Evolutionary conservation across 768 basidiomycete genomes (phyloP).

Genomic region (Tubosaeta sp.): DNA sequence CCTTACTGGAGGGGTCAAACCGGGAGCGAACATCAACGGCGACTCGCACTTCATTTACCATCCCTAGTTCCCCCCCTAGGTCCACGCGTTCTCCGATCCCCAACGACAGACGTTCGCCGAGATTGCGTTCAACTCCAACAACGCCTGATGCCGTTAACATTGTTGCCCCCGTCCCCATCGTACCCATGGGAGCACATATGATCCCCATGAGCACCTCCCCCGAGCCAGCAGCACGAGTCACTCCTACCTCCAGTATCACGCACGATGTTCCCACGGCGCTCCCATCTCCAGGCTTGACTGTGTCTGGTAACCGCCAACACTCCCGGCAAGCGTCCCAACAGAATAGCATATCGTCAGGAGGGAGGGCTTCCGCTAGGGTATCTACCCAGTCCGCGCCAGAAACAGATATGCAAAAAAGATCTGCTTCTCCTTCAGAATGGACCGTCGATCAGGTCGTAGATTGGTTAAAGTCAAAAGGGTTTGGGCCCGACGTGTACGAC

Average conservation of each 20-base stretch:
- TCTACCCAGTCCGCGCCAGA: conserved; percentile 20
- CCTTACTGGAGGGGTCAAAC: conserved; percentile 9
- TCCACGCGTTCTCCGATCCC: conserved; percentile 19
- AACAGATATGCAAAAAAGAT: conserved; percentile 27
- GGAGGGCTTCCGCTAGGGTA: conserved; percentile 20
- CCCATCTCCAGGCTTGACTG: conserved; percentile 29
- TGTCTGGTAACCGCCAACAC: conserved; percentile 21
- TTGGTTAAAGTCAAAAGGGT: conserved; percentile 82
- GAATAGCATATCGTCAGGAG: conserved; percentile 34
- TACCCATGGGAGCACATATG: conserved; percentile 13
- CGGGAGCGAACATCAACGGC: conserved; percentile 14
- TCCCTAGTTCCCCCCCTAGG: conserved; percentile 13
- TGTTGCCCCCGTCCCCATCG: conserved; percentile 21
- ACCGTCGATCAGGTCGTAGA: conserved; percentile 81
- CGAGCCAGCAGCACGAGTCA: conserved; percentile 17
- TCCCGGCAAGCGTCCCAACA: conserved; percentile 38
- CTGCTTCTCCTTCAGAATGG: conserved; percentile 69
- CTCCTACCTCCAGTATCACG: conserved; percentile 21
- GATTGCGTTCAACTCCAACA: conserved; percentile 22
- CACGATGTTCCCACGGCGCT: conserved; percentile 28
- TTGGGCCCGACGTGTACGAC: conserved; percentile 75
- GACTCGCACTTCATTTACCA: conserved; percentile 13
- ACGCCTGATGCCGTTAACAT: conserved; percentile 25
- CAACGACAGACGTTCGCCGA: conserved; percentile 19
- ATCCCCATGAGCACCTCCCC: conserved; percentile 23